phyloP scores from a whole-genome alignment of 495 filamentous ascomycete species.

The Astrocystis sublimbata region DNA sequence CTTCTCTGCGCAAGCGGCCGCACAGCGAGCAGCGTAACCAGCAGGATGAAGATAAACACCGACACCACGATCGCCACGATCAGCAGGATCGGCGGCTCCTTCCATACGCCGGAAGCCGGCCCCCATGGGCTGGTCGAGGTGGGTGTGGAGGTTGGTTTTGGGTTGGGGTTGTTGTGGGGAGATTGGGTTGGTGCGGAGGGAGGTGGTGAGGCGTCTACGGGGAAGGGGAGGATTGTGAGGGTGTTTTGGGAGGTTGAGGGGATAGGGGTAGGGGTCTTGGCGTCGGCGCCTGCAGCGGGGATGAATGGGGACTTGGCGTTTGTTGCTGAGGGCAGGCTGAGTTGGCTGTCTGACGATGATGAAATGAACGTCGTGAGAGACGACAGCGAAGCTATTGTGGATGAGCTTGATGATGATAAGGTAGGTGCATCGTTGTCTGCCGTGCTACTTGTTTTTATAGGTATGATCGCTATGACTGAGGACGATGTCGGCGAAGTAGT shows the following conservation, averaged over 20 bases:
- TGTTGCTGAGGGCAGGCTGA: not conserved
- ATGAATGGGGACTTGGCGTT: not conserved
- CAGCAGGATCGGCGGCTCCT: not conserved
- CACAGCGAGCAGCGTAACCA: not conserved
- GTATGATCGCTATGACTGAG: not conserved
- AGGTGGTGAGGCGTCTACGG: not conserved
- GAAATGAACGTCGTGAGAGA: not conserved
- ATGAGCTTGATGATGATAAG: not conserved
- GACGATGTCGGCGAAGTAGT: not conserved
- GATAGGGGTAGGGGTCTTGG: not conserved
- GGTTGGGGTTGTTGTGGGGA: not conserved
- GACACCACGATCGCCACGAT: constrained; percentile 13
- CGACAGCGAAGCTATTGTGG: not conserved
- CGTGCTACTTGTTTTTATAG: not conserved
- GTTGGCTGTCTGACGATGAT: not conserved
- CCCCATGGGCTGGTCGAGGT: not conserved
- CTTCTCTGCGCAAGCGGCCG: not conserved
- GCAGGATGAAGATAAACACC: not conserved
- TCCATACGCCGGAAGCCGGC: not conserved
- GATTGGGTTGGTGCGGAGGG: not conserved
- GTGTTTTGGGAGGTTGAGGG: too few relatives aligned
- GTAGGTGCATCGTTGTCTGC: too few relatives aligned
- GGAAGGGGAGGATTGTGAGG: not conserved
- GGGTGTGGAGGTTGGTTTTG: too few relatives aligned
- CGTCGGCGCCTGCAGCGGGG: not conserved